Evolutionary conservation across 106 monocot genomes (phyloP), one percentile per base, ranked within the genome.

Genomic region (Ottelia alismoides): DNA sequence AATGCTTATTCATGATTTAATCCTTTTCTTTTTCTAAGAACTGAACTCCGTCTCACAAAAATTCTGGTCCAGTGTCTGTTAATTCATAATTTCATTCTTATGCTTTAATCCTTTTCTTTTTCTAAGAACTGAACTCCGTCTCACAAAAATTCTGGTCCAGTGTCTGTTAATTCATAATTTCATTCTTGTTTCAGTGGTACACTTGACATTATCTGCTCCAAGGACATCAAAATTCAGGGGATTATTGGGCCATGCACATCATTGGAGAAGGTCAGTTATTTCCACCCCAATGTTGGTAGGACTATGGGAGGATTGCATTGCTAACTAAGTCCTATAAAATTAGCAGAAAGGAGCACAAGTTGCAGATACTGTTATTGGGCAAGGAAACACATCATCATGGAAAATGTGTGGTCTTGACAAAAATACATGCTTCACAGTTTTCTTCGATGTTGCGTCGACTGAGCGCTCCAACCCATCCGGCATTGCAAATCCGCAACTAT

Each of bases 361-460:
- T 70, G 67, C 90, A 27, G 98, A 99, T 61, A 66, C 72, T 30
- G 79, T 83, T 22, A 55, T 86, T 28, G 98, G 98, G 22, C 85
- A 99, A 69, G 98, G 98, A 60, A 85, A 86, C 59, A 99, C 98
- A 57, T 83, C 77, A 35, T 56, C 82, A 55, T 99, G 98, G 98
- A 99, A 86, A 77, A 77, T 99, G 76, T 99, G 98, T 68, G 90
- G 90, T 28, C 76, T 99, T 67, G 98, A 99, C 62, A 82, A 76
- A 30, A 99, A 65, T 70, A 99, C 98, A 60, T 99, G 77, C 54
- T 75, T 99, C 66, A 99, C 98, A 2, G 77, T 90, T 44, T 99
- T 99, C 62, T 99, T 99, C 80, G 98, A 99, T 69, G 66, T 99
- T 49, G 76, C 90, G 46, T 90, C 98, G 4, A 90, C 74, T 61